phyloP scores from a whole-genome alignment of 108 stramenopile genomes.

The Hondaea fermentalgiana region DNA sequence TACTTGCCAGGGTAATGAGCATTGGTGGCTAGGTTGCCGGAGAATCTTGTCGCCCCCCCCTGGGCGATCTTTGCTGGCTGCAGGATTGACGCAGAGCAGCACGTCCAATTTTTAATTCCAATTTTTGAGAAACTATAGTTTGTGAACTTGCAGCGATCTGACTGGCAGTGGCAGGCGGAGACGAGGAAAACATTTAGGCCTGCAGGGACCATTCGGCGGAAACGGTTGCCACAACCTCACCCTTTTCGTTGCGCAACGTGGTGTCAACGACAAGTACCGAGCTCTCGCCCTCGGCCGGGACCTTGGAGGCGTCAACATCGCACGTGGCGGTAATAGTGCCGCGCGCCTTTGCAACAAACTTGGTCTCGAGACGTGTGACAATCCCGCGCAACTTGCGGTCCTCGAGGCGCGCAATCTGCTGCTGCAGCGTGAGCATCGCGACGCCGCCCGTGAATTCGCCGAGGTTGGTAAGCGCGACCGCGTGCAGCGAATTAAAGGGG shows the following conservation, averaged over 20 bases:
- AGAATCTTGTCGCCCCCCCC: too few relatives aligned
- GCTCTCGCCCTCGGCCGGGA: not conserved
- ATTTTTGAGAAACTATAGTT: too few relatives aligned
- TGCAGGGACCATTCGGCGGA: not conserved
- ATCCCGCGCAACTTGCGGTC: not conserved
- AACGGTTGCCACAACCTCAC: not conserved
- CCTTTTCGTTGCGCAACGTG: not conserved
- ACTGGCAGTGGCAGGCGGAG: too few relatives aligned
- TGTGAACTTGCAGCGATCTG: too few relatives aligned
- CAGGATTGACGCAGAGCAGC: too few relatives aligned
- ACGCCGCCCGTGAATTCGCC: not conserved
- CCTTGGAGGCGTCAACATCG: not conserved
- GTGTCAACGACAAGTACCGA: not conserved
- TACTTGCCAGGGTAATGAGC: too few relatives aligned
- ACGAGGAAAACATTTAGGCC: not conserved
- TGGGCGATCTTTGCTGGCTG: too few relatives aligned
- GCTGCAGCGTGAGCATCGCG: not conserved
- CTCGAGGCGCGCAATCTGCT: not conserved
- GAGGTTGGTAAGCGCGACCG: not conserved
- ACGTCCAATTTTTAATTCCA: too few relatives aligned
- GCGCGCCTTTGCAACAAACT: not conserved
- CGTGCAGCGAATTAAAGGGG: not conserved
- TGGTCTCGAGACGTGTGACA: not conserved
- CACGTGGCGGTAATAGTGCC: not conserved
- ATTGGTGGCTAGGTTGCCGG: too few relatives aligned